Percentiles rank a stretch among this genome's conserved stretches.
Evolutionary conservation across 2,329 filamentous ascomycete species (phyloP).

Genomic region (Aspergillaceae sp.): DNA sequence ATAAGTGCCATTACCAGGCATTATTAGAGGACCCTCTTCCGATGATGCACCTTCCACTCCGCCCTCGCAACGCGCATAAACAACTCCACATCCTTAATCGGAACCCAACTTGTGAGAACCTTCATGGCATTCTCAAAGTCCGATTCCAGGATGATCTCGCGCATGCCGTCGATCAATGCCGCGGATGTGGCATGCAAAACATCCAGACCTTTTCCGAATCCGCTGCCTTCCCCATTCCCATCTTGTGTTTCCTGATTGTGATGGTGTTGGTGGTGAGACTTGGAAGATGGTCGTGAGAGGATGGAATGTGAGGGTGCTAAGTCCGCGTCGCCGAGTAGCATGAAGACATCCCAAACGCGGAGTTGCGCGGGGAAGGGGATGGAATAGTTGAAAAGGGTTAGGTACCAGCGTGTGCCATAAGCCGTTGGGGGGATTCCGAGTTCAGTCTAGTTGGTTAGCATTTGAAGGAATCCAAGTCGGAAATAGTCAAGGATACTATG

Average conservation of each 20-base stretch:
- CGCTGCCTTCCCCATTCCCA: slow-evolving; percentile 12
- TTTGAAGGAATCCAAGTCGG: background rate
- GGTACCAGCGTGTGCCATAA: slow-evolving; percentile 96
- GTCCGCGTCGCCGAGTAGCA: slow-evolving; percentile 74
- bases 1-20: background rate
- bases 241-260: slow-evolving; percentile 17
- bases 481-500: background rate
- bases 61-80: slow-evolving; percentile 83
- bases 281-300: background rate
- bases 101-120: slow-evolving; percentile 84
- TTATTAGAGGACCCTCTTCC: slow-evolving; percentile 28
- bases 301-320: slow-evolving; percentile 10
- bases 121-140: slow-evolving; percentile 99
- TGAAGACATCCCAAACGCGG: slow-evolving; percentile 95
- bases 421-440: slow-evolving; percentile 76
- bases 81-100: slow-evolving; percentile 86
- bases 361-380: slow-evolving; percentile 91
- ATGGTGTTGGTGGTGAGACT: slow-evolving; percentile 8
- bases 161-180: slow-evolving; percentile 80
- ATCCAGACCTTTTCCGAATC: slow-evolving; percentile 62
- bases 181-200: slow-evolving; percentile 83
- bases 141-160: slow-evolving; percentile 78
- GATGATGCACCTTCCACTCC: slow-evolving; percentile 67
- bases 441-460: slow-evolving; percentile 47
- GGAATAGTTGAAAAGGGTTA: slow-evolving; percentile 94